Evolutionary conservation across 202 grass and related monocot species (phyloP), one percentile per base, ranked within the genome.

Genomic region (Zoysia matrella): DNA sequence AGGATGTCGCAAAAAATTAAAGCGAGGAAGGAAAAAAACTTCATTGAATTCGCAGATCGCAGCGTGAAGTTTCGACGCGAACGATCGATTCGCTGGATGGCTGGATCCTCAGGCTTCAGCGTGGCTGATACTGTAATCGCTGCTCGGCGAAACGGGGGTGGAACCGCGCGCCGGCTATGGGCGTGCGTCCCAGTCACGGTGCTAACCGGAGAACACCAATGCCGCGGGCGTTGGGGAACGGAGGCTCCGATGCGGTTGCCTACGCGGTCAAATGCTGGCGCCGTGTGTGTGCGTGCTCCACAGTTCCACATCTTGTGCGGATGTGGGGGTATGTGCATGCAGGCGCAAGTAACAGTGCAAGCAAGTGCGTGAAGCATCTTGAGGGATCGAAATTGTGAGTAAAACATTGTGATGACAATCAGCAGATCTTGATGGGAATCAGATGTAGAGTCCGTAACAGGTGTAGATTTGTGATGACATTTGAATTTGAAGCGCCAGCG

Each of bases 161-260:
- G 62, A 60, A 84, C 15, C 54, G 65, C 65, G 53, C 65, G 65
- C 60, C 30, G 30, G 30, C 30, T 36, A 36, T 36, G 30, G 30
- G 30, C 30, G 30, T 36, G 54, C 82, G 73, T 84, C 3, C 55
- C 36, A 22, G 74, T 41, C 83, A 85, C 75, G 75, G 75, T 48
- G 49, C 67, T 65, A 67, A 84, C 66, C 36, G 15, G 48, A 5
- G 36, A 54, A 39, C 4, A 13, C 4, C 5, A 11, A 56, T 36
- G 30, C 30, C 30, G 30, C 30, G 30, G 16, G 65, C 11, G 30
- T 4, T 4, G 42, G 46, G 6, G 62, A 30, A 61, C 15, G 15
- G 55, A 47, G 16, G 55, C 67, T 22, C 68, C 63, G 52, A 61
- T 39, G 72, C 30, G 53, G 65, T 39, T 16, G 57, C 7, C n/a